Conservation (phyloP, 2,329 filamentous ascomycete species). For the Cordyceps javanica region DNA sequence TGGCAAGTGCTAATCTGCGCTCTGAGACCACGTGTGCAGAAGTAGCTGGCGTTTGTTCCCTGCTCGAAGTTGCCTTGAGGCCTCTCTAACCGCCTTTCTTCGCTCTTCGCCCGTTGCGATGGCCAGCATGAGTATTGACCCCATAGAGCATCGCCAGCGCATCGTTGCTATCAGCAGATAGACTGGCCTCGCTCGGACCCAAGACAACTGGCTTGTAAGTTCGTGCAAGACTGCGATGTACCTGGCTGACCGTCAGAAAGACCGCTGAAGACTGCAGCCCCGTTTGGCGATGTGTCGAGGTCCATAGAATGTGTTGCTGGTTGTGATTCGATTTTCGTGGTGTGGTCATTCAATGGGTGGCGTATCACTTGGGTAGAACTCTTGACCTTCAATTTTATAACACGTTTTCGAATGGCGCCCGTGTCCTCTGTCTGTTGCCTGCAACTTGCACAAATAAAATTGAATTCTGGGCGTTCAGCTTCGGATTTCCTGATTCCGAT, state of each 20-base stretch:
- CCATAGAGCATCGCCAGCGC: neutral
- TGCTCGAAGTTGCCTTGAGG: neutral
- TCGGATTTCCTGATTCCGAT: constrained; percentile 71
- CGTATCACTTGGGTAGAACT: constrained; percentile 13
- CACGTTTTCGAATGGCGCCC: constrained; percentile 47
- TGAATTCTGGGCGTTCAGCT: constrained; percentile 79
- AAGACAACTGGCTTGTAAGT: neutral
- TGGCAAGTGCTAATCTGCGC: neutral
- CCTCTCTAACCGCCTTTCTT: neutral
- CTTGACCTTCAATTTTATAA: constrained; percentile 48
- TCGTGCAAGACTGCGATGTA: neutral
- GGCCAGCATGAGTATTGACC: neutral
- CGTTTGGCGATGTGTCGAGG: neutral
- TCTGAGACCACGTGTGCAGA: neutral
- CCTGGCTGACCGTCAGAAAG: neutral
- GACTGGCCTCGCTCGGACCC: neutral
- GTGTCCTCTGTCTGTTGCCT: constrained; percentile 59
- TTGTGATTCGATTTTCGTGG: neutral
- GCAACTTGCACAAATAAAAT: constrained; percentile 79
- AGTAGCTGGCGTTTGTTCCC: neutral
- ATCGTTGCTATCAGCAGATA: neutral
- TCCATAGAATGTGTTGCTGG: neutral
- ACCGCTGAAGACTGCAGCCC: neutral
- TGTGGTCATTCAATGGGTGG: neutral
- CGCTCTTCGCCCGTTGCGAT: neutral